Percentiles rank a stretch among this genome's conserved stretches.
Conservation (phyloP, 768 basidiomycete genomes). For the Lentinus tigrinus region DNA sequence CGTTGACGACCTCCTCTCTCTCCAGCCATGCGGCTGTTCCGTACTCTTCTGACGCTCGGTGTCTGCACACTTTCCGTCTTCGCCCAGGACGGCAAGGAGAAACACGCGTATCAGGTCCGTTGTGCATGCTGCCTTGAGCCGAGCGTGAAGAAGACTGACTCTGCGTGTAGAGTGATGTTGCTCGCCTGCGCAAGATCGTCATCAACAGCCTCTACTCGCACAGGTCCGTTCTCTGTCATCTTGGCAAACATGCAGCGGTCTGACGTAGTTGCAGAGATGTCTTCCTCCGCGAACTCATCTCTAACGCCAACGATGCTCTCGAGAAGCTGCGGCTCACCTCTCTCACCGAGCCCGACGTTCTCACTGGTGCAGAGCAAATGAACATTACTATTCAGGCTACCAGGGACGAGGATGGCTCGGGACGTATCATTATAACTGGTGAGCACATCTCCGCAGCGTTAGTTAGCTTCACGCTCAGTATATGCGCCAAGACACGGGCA, state of each 20-base stretch:
- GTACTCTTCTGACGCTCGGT: constrained; percentile 44
- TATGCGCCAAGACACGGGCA: constrained; percentile 73
- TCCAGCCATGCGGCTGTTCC: constrained; percentile 57
- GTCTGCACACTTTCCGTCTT: constrained; percentile 42
- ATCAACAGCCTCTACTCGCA: constrained; percentile 91
- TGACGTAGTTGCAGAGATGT: constrained; percentile 53
- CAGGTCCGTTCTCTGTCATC: constrained; percentile 42
- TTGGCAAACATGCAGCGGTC: neutral
- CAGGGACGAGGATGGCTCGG: constrained; percentile 65
- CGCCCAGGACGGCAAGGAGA: constrained; percentile 56
- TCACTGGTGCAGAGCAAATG: constrained; percentile 67
- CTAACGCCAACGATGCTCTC: constrained; percentile 94
- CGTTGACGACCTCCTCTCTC: neutral
- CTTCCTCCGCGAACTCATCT: constrained; percentile 87
- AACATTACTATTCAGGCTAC: constrained; percentile 89
- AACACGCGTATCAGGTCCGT: constrained; percentile 70
- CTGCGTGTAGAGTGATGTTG: constrained; percentile 76
- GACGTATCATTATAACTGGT: constrained; percentile 77
- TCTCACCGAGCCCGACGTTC: constrained; percentile 71
- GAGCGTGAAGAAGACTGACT: neutral
- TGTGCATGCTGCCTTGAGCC: neutral
- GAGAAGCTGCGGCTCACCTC: constrained; percentile 89
- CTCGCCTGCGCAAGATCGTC: constrained; percentile 89
- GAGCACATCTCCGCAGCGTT: constrained; percentile 15
- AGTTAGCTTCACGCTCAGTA: neutral